Conservation (phyloP, 2,329 filamentous ascomycete genomes). For the Stromatinia cepivora region DNA sequence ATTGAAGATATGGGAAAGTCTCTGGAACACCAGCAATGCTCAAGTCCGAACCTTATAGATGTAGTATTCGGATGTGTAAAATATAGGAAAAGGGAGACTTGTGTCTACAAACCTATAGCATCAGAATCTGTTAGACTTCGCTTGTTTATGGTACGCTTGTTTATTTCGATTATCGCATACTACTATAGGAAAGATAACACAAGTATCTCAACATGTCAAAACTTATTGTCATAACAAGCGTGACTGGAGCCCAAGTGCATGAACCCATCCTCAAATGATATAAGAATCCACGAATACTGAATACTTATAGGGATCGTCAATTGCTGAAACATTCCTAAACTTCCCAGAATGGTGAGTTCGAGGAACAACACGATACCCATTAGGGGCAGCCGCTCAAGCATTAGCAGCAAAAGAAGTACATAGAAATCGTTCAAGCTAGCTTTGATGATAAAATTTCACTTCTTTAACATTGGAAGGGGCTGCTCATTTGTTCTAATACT, state of each 20-base stretch:
- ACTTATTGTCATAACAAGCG: constrained; percentile 9
- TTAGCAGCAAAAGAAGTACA: constrained; percentile 44
- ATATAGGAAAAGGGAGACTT: neutral
- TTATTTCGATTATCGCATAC: neutral
- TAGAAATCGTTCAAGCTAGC: constrained; percentile 49
- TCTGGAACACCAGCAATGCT: neutral
- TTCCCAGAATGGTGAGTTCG: constrained; percentile 42
- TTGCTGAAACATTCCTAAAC: neutral
- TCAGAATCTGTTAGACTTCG: neutral
- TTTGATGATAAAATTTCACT: constrained; percentile 46
- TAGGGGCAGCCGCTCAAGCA: constrained; percentile 42
- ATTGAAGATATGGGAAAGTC: neutral
- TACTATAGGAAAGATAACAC: neutral
- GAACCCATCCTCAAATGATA: too few relatives aligned
- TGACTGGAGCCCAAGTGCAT: neutral
- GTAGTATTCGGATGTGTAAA: neutral
- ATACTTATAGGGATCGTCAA: neutral
- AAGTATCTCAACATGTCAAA: neutral
- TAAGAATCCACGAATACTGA: neutral
- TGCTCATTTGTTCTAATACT: constrained; percentile 55
- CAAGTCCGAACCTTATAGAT: neutral
- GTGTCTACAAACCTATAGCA: neutral
- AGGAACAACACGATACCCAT: constrained; percentile 48
- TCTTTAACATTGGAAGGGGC: constrained; percentile 47
- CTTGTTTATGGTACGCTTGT: neutral